Base-by-base conservation (phyloP, 1,139 yeast species). In the Geotrichum fermentans region DNA sequence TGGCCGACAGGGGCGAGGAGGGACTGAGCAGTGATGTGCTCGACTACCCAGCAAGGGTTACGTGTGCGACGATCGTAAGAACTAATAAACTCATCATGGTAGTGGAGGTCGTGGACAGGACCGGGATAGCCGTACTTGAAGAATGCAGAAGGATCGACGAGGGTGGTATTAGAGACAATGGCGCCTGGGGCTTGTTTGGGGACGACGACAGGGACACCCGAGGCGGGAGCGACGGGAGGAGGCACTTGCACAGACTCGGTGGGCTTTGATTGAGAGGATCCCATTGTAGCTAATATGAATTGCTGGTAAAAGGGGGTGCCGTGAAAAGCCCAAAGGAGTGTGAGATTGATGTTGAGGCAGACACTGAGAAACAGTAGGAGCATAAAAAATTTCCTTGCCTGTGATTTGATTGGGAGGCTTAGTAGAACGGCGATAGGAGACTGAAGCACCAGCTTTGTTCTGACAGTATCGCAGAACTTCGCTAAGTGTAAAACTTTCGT, bases 101-200 rank as follows among this genome's bases (percentile, higher is more conserved):
- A 77, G 50, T 80, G 79, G 53, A 92, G 68, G 62, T 92, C 98
- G 63, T 88, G 95, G 38, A 84, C 76, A 0, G 97, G 97, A 1
- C 96, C 96, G 0, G 97, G 97, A 61, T 86, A 87, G 2, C 98
- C 98, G 62, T 85, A 90, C 61, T 82, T 83, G 71, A 83, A 85
- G 66, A 84, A 85, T 0, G 54, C 53, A 28, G 18, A 32, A 40
- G 50, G 50, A 29, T 47, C 45, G 18, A 50, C 52, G 18, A 47
- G 20, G 4, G 40, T n/a, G n/a, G 30, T 18, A 33, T 17, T 18
- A 10, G n/a, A n/a, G 29, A 28, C 22, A 4, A 22, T 21, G 13
- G 30, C 28, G 11, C 32, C 20, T 6, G 28, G 10, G 14, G 17
- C 43, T 8, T 8, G 17, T 8, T 21, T 30, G 24, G 40, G 14